phyloP scores from a whole-genome alignment of 495 filamentous ascomycete genomes.

The Penicillium tannophilum region DNA sequence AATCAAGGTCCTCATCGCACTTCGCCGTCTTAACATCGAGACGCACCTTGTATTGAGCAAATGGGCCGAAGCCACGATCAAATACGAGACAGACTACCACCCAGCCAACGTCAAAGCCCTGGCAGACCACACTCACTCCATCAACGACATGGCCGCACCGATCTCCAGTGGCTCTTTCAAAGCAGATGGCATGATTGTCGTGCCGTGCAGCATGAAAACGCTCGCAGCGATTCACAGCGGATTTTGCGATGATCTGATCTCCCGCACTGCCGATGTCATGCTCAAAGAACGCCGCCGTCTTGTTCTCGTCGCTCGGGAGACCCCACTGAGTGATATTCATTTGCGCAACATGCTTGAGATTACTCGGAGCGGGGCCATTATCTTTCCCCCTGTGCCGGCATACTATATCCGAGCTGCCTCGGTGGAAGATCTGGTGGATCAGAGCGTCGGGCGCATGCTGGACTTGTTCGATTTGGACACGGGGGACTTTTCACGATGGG shows the following conservation, averaged over 20 bases:
- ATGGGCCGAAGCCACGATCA: slow-evolving; percentile 48
- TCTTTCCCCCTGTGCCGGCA: slow-evolving; percentile 49
- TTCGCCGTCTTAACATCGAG: slow-evolving; percentile 42
- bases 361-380: slow-evolving; percentile 37
- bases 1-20: slow-evolving; percentile 38
- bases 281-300: slow-evolving; percentile 46
- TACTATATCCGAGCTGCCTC: slow-evolving; percentile 39
- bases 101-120: slow-evolving; percentile 36
- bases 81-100: slow-evolving; percentile 46
- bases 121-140: slow-evolving; percentile 40
- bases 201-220: slow-evolving; percentile 47
- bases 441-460: slow-evolving; percentile 47
- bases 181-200: slow-evolving; percentile 42
- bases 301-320: slow-evolving; percentile 46
- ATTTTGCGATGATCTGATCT: slow-evolving; percentile 46
- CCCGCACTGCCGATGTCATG: slow-evolving; percentile 48
- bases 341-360: slow-evolving; percentile 48
- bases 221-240: slow-evolving; percentile 32
- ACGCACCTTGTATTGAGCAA: slow-evolving; percentile 47
- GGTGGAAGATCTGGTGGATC: slow-evolving; percentile 44
- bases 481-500: slow-evolving; percentile 43
- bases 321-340: slow-evolving; percentile 49
- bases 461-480: slow-evolving; percentile 50
- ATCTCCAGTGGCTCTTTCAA: slow-evolving; percentile 41
- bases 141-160: slow-evolving; percentile 40